Base-by-base conservation (phyloP, 2,329 filamentous ascomycete genomes). In the Fusarium nematophilum region DNA sequence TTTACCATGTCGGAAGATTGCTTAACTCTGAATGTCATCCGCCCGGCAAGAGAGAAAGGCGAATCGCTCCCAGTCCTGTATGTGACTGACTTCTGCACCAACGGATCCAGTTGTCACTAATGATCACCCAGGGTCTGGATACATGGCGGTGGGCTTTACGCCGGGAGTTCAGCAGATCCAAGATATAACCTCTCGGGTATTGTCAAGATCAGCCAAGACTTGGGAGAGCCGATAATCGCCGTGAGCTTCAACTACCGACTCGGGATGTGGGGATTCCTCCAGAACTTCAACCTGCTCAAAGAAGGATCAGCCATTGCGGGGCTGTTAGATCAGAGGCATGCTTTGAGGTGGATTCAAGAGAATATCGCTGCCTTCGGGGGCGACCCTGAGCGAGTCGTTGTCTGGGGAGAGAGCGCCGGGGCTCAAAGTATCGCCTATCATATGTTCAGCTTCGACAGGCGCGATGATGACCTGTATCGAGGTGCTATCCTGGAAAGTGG, bases 161-260 rank as follows among this genome's bases (percentile, higher is more conserved):
- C 77, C 26, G 86, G 86, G 2, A 76, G 79, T 69, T 69, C 79
- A 62, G 64, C 74, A 57, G 84, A 87, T 56, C 76, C 81, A 5
- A 81, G 86, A 48, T 69, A 67, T 8, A 69, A 69, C 11, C 47
- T 69, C 3, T 69, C 66, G 7, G 67, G 67, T 2, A 69, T 69
- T 39, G 83, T 90, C 6, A 73, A 80, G 37, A 79, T 82, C 21
- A 79, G 82, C 6, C 79, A 82, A 33, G 72, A 79, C 4, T 79
- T 85, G 17, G 77, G 76, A 33, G 80, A 83, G 62, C 83, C 83
- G 0, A 75, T 87, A 33, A 78, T 87, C 13, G 81, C 76, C 1
- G 81, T 85, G 3, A 80, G 77, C 37, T 75, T 86, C 62, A 85
- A 85, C 64, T 86, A 85, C 57, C 77, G 83, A 10, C 72, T 84